Evolutionary conservation across 2,329 filamentous ascomycete species (phyloP), one percentile per base, ranked within the genome.

Genomic region (Chalaropsis thielavioides): DNA sequence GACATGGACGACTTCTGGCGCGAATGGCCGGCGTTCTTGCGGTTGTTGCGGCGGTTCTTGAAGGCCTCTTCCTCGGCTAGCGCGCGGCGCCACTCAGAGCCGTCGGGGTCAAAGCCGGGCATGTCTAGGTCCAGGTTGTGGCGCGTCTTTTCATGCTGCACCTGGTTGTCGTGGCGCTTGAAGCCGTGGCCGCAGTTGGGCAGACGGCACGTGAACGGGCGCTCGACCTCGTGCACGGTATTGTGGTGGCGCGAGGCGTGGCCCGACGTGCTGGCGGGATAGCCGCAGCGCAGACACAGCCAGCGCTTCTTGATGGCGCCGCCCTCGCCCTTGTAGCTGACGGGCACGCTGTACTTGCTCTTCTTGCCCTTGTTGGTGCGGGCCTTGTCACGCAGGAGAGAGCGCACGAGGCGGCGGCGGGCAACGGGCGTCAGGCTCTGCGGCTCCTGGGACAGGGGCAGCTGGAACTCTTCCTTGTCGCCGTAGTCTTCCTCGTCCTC

Each of bases 171-270:
- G 7, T 27, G 40, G 22, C 62, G 62, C 62, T 64, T 56, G 17
- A 64, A 64, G 7, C 46, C 46, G 17, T 58, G 49, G 13, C 24
- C 31, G 51, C 62, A 64, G 40, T 64, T 64, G 17, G 49, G 49
- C 17, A 64, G 62, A 13, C 62, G 49, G 46, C 62, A 64, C 11
- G 35, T 15, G 40, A 56, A 64, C 11, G 40, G 49, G 17, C 41
- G 41, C 2, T 64, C 51, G 22, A 27, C 19, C 31, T 43, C 27
- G 54, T 64, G 62, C 40, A 58, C 38, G 10, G 51, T 58, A 24
- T 64, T 40, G 22, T 64, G 54, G 51, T 64, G 62, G 17, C 62
- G 62, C 17, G 62, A 56, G 40, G 51, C 51, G 40, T 64, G 62
- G 51, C 62, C 62, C 17, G 62, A 58, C 3, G 62, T 64, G 11